Evolutionary conservation across 352 stramenopile species (phyloP).

Genomic region (Pythium catenulatum): DNA sequence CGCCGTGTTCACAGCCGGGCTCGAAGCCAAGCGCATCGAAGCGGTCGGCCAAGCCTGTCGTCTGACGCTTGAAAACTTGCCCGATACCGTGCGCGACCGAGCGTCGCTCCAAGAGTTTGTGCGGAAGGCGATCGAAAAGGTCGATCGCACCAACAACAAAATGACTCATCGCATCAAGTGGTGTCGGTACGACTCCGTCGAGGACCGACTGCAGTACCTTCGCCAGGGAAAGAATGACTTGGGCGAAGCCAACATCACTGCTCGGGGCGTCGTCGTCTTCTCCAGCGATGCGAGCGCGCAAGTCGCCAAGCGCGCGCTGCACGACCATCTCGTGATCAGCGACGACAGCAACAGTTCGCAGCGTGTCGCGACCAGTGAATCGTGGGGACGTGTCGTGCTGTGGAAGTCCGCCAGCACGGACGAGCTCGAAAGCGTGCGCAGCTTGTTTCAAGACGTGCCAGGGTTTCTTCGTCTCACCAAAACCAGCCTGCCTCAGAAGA

Average conservation of each 20-base stretch:
- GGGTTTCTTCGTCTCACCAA: too few relatives aligned
- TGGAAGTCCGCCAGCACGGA: neutral
- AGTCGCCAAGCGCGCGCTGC: neutral
- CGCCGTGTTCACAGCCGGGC: neutral
- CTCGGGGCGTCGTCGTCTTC: neutral
- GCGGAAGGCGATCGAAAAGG: neutral
- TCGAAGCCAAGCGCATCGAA: neutral
- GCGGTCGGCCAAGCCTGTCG: neutral
- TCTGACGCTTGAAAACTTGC: slow-evolving; percentile 3
- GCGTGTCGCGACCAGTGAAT: neutral
- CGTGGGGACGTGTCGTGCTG: neutral
- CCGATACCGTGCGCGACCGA: neutral
- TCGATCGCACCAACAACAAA: neutral
- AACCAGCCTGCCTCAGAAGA: too few relatives aligned
- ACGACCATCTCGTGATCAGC: neutral
- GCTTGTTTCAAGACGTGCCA: neutral
- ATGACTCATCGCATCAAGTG: too few relatives aligned
- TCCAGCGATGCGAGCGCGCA: neutral
- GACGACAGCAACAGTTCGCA: neutral
- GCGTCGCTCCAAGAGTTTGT: neutral
- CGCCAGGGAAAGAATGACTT: neutral
- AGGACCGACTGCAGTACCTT: neutral
- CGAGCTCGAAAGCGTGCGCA: neutral
- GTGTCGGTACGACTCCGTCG: neutral
- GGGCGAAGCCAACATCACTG: neutral